These are phyloP conservation scores for Exophiala aquamarina DNA, from an alignment of 2,329 filamentous ascomycete genomes.

Conservation along the genomic window DNA sequence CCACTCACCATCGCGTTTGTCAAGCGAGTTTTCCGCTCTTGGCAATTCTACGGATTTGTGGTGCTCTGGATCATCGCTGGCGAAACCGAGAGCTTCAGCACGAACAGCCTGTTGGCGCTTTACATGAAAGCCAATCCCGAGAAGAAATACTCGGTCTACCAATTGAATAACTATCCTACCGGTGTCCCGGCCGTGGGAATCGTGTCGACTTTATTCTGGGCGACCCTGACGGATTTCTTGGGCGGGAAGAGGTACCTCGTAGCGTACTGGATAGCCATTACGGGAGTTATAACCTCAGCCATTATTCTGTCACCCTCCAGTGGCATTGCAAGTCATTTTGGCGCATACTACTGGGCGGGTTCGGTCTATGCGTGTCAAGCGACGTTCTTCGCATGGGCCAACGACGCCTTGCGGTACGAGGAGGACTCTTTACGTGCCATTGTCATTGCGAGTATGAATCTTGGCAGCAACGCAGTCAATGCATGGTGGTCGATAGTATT, in stretches of 20 bases:
- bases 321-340: slow-evolving; percentile 39
- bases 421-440: slow-evolving; percentile 22
- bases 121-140: slow-evolving; percentile 17
- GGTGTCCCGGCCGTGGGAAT: slow-evolving; percentile 21
- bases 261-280: slow-evolving; percentile 20
- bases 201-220: slow-evolving; percentile 21
- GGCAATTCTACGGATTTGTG: slow-evolving; percentile 40
- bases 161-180: slow-evolving; percentile 25
- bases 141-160: slow-evolving; percentile 12
- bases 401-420: slow-evolving; percentile 39
- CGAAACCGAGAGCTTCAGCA: slow-evolving; percentile 65
- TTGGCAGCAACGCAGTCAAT: slow-evolving; percentile 23
- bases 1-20: slow-evolving; percentile 29
- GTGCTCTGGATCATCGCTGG: slow-evolving; percentile 62
- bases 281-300: slow-evolving; percentile 20
- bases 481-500: slow-evolving; percentile 27
- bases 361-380: slow-evolving; percentile 24
- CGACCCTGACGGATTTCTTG: slow-evolving; percentile 32
- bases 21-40: slow-evolving; percentile 35
- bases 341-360: slow-evolving; percentile 20
- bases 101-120: slow-evolving; percentile 18
- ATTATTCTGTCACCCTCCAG: slow-evolving; percentile 18
- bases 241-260: slow-evolving; percentile 21
- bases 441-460: slow-evolving; percentile 24
- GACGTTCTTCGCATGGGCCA: slow-evolving; percentile 24